Conservation (phyloP, 1,284 basidiomycete genomes). For the Microbotryum intermedium region DNA sequence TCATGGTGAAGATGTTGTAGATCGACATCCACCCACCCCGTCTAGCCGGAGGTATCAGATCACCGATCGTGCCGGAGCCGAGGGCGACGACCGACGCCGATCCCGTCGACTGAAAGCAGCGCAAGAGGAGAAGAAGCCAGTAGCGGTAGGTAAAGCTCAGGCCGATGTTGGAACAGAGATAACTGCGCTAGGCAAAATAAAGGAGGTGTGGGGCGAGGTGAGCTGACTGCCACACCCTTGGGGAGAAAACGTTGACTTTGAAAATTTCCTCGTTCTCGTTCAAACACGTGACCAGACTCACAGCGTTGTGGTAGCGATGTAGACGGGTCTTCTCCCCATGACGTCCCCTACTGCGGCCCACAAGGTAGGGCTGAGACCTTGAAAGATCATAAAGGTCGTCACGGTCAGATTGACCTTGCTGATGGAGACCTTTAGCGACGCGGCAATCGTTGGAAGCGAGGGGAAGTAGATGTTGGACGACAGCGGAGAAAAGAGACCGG, state of each 20-base stretch:
- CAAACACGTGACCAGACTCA: background rate
- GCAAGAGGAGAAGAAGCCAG: constrained; percentile 54
- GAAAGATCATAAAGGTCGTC: constrained; percentile 46
- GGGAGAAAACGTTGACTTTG: too few species aligned
- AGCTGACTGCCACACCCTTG: too few species aligned
- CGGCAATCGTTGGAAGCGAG: constrained; percentile 58
- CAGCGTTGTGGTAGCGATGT: constrained; percentile 49
- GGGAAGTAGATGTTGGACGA: constrained; percentile 70
- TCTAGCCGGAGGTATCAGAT: constrained; percentile 24
- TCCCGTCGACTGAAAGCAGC: constrained; percentile 54
- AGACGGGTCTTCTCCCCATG: constrained; percentile 50
- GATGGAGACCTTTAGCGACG: constrained; percentile 53
- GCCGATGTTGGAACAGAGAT: constrained; percentile 45
- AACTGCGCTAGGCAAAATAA: constrained; percentile 7
- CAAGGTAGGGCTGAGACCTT: constrained; percentile 37
- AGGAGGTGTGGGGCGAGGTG: background rate
- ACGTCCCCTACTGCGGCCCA: constrained; percentile 44
- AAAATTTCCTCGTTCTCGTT: too few species aligned
- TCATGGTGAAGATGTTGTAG: background rate
- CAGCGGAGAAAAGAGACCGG: constrained; percentile 37
- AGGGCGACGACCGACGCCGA: constrained; percentile 40
- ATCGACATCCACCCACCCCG: constrained; percentile 24
- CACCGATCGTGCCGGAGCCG: constrained; percentile 29
- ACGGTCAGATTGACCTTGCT: constrained; percentile 62
- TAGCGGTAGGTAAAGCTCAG: constrained; percentile 53